Conservation (phyloP, 2,329 filamentous ascomycete genomes). For the Hypoxylon sp. region DNA sequence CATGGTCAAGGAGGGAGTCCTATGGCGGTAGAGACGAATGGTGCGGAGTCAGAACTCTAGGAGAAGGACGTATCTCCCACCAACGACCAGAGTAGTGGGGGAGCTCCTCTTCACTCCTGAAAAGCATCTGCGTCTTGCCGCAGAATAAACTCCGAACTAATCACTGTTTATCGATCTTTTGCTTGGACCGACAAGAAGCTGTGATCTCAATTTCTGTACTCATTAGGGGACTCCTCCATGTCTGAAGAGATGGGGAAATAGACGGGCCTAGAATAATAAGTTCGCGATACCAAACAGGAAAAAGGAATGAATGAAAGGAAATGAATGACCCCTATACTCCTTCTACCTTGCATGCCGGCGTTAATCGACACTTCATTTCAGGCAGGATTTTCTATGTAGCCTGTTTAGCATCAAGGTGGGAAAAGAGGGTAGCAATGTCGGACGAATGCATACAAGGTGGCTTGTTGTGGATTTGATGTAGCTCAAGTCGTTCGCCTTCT, state of each 20-base stretch:
- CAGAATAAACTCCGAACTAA: constrained; percentile 3
- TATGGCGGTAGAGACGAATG: constrained; percentile 70
- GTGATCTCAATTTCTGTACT: constrained; percentile 22
- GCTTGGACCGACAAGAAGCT: constrained; percentile 1
- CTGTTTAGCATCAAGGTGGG: constrained; percentile 38
- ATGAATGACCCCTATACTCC: constrained; percentile 33
- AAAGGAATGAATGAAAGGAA: constrained; percentile 32
- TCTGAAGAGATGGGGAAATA: constrained; percentile 18
- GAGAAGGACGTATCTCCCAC: constrained; percentile 14
- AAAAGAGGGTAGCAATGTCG: constrained; percentile 24
- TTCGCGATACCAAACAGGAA: constrained; percentile 33
- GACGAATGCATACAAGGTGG: constrained; percentile 34
- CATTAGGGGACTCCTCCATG: constrained; percentile 17
- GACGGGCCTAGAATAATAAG: constrained; percentile 27
- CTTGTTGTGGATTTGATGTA: constrained; percentile 39
- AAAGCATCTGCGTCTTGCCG: not conserved
- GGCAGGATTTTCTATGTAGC: constrained; percentile 34
- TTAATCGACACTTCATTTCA: constrained; percentile 37
- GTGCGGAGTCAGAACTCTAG: constrained; percentile 70
- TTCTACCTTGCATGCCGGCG: constrained; percentile 46
- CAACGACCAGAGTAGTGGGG: constrained; percentile 15
- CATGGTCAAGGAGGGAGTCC: constrained; percentile 69
- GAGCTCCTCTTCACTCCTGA: constrained; percentile 1
- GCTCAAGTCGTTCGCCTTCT: constrained; percentile 19
- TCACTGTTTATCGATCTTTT: not conserved